Evolutionary conservation across 805 yeast species (phyloP).

Genomic region (Sugiyamaella smithiae): DNA sequence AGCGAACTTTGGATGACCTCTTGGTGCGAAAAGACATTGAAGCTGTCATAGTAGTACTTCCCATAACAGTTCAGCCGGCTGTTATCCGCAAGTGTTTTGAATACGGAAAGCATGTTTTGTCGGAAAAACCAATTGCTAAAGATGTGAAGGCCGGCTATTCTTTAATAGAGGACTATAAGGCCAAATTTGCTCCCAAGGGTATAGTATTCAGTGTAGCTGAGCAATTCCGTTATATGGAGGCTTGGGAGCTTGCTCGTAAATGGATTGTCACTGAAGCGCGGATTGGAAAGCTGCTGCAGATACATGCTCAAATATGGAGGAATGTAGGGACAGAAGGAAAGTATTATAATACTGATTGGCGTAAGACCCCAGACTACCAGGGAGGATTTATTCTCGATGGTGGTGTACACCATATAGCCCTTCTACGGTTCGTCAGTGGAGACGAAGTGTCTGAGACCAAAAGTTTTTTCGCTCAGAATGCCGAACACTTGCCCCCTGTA

Average conservation of each 20-base stretch:
- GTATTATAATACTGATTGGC: conserved; percentile 21
- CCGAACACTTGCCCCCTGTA: conserved; percentile 11
- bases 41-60: conserved; percentile 26
- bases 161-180: conserved; percentile 10
- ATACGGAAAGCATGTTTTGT: conserved; percentile 27
- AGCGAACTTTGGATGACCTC: conserved; percentile 11
- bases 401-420: conserved; percentile 22
- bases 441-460: background rate
- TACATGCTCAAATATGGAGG: conserved; percentile 1
- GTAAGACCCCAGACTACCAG: conserved; percentile 22
- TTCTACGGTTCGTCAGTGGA: conserved; percentile 10
- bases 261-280: background rate
- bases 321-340: conserved; percentile 9
- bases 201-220: conserved; percentile 18
- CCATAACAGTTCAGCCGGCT: conserved; percentile 23
- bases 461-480: background rate
- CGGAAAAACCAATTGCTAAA: conserved; percentile 26
- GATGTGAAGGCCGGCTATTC: conserved; percentile 14
- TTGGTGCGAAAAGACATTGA: conserved; percentile 19
- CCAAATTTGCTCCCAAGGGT: conserved; percentile 5
- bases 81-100: conserved; percentile 16
- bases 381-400: conserved; percentile 26
- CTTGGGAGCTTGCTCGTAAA: conserved; percentile 8
- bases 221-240: conserved; percentile 16
- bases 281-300: background rate